These are phyloP conservation scores for Rhazya stricta DNA, from an alignment of 257 asterid genomes.

Conservation along the genomic window DNA sequence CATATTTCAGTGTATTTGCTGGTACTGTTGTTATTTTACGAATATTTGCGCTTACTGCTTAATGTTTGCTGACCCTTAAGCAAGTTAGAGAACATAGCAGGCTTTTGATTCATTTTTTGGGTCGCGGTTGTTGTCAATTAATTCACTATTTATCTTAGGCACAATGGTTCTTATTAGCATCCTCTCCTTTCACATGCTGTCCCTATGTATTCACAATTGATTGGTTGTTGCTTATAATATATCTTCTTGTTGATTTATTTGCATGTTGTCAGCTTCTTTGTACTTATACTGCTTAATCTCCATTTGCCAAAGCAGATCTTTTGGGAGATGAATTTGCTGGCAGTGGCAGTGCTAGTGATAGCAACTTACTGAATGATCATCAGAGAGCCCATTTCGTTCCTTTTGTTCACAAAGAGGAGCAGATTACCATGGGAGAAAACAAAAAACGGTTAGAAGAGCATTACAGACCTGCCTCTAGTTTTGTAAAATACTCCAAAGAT, in stretches of 20 bases:
- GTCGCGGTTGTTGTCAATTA: neutral
- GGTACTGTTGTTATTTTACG: too few species aligned
- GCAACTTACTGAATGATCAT: slow-evolving; percentile 31
- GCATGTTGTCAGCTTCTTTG: too few species aligned
- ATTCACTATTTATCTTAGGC: neutral
- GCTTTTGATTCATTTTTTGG: neutral
- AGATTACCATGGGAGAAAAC: slow-evolving; percentile 63
- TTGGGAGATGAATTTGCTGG: slow-evolving; percentile 41
- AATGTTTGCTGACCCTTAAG: neutral
- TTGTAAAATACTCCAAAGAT: slow-evolving; percentile 63
- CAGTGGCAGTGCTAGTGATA: slow-evolving; percentile 13
- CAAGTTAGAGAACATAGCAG: neutral
- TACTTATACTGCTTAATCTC: neutral
- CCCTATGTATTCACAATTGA: neutral
- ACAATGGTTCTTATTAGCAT: neutral
- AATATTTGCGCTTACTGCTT: neutral
- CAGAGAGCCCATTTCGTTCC: slow-evolving; percentile 34
- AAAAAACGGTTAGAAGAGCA: slow-evolving; percentile 63
- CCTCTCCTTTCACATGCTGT: neutral
- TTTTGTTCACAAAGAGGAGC: slow-evolving; percentile 71
- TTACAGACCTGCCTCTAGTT: slow-evolving; percentile 63
- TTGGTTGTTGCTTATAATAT: neutral
- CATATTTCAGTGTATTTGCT: neutral
- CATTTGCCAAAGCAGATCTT: slow-evolving; percentile 35
- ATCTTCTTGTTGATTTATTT: neutral